Evolutionary conservation across 1,139 yeast species (phyloP).

Genomic region (Diutina sp.): DNA sequence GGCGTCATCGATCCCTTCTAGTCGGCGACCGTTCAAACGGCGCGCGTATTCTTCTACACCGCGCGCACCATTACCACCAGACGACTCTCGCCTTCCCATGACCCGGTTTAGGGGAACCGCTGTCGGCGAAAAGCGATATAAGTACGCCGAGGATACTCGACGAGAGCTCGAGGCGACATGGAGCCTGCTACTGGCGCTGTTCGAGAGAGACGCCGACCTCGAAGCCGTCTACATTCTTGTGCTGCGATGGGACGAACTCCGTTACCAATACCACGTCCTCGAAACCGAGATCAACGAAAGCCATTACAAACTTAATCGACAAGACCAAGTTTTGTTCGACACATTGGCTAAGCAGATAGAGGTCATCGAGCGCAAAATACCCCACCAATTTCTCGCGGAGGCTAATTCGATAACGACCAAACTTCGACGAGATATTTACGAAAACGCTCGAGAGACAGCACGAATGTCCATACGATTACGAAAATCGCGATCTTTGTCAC

Average conservation of each 20-base stretch:
- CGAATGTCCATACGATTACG: not conserved
- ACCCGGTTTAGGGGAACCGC: not conserved
- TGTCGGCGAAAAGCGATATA: not conserved
- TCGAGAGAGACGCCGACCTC: not conserved
- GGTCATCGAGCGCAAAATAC: not conserved
- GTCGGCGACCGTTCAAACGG: no score
- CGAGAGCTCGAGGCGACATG: not conserved
- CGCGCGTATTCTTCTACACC: no score
- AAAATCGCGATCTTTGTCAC: not conserved
- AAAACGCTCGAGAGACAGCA: not conserved
- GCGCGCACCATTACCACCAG: not conserved
- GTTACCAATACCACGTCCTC: not conserved
- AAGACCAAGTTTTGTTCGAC: no score
- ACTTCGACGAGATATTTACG: not conserved
- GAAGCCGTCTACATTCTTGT: not conserved
- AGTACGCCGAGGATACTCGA: not conserved
- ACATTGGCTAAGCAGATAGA: not conserved
- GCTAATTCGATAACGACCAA: not conserved
- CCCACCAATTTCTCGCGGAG: not conserved
- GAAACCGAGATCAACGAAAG: not conserved
- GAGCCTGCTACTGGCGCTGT: not conserved
- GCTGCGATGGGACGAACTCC: conserved; percentile 1
- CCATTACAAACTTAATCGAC: not conserved
- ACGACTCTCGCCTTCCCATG: not conserved
- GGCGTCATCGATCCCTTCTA: no score